Conservation (phyloP, 169 alveolate genomes). For the Eimeria praecox region DNA sequence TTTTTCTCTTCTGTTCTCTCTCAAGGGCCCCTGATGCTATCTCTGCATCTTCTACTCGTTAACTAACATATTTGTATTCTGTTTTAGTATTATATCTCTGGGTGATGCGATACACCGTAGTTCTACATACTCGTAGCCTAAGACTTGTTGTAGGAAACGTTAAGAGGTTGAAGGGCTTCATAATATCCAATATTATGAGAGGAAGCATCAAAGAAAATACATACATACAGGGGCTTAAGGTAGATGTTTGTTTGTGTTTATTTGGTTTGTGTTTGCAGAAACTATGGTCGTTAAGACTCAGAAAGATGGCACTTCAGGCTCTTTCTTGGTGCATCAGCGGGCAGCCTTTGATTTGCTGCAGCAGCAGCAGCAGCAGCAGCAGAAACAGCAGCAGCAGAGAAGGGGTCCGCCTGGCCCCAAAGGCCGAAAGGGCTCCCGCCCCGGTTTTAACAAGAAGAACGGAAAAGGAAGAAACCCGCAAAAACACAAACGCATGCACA, state of each 20-base stretch:
- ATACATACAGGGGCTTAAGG: too few species aligned
- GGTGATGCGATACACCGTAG: too few species aligned
- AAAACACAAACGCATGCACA: neutral
- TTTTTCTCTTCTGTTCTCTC: too few species aligned
- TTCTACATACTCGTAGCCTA: too few species aligned
- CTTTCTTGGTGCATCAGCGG: constrained; percentile 69
- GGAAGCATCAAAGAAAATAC: too few species aligned
- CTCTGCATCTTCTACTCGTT: too few species aligned
- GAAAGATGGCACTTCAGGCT: neutral
- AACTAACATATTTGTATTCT: too few species aligned
- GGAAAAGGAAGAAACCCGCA: neutral
- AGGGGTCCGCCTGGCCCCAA: neutral
- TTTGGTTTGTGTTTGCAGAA: constrained; percentile 12
- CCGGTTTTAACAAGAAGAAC: neutral
- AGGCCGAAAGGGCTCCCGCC: neutral
- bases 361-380: constrained; percentile 39
- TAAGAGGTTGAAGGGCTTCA: too few species aligned
- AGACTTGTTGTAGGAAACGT: neutral
- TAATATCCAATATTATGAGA: neutral
- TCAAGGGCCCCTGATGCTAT: too few species aligned
- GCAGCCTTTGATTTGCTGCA: constrained; percentile 52
- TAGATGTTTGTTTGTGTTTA: neutral
- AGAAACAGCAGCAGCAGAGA: neutral
- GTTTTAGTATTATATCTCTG: too few species aligned
- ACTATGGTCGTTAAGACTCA: neutral